Percentiles rank a stretch among this genome's conserved stretches.
These are phyloP conservation scores for Aspergillus sp. DNA, from an alignment of 2,329 filamentous ascomycete species.

Conservation along the genomic window DNA sequence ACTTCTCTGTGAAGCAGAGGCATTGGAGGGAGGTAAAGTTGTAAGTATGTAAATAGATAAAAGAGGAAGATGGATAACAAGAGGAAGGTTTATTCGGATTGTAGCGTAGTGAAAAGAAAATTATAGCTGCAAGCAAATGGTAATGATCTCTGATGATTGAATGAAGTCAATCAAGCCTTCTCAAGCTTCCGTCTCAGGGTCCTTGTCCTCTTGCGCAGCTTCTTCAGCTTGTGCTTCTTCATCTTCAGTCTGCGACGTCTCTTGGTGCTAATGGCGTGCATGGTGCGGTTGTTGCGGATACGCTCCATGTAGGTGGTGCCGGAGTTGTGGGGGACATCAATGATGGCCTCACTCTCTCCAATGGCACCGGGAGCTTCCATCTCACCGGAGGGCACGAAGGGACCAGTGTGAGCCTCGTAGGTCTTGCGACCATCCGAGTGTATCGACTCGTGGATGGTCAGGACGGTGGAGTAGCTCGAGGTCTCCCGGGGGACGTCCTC, in stretches of 20 bases:
- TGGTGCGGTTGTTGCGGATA: conserved; percentile 59
- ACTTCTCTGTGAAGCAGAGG: neutral
- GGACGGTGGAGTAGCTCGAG: conserved; percentile 50
- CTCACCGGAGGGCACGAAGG: conserved; percentile 47
- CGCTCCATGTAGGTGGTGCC: conserved; percentile 64
- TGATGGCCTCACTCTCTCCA: conserved; percentile 28
- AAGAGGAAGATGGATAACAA: neutral
- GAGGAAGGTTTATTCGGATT: conserved; percentile 8
- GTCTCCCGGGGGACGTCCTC: conserved; percentile 45
- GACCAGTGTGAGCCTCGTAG: conserved; percentile 54
- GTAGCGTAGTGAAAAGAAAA: conserved; percentile 11
- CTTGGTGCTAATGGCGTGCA: conserved; percentile 87
- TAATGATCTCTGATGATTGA: neutral
- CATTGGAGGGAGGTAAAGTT: neutral
- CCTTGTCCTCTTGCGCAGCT: conserved; percentile 90
- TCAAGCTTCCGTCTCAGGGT: conserved; percentile 84
- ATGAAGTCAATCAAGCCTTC: conserved; percentile 47
- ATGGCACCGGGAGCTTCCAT: conserved; percentile 40
- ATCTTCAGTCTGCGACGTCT: conserved; percentile 94
- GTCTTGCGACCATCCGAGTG: conserved; percentile 52
- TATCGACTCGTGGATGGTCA: conserved; percentile 56
- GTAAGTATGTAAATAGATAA: too few species aligned
- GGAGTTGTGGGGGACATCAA: conserved; percentile 60
- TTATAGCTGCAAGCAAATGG: conserved; percentile 13
- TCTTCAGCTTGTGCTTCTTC: conserved; percentile 99